Base-by-base conservation (phyloP, 176 grass and related monocot species). In the Neostapfia colusana region DNA sequence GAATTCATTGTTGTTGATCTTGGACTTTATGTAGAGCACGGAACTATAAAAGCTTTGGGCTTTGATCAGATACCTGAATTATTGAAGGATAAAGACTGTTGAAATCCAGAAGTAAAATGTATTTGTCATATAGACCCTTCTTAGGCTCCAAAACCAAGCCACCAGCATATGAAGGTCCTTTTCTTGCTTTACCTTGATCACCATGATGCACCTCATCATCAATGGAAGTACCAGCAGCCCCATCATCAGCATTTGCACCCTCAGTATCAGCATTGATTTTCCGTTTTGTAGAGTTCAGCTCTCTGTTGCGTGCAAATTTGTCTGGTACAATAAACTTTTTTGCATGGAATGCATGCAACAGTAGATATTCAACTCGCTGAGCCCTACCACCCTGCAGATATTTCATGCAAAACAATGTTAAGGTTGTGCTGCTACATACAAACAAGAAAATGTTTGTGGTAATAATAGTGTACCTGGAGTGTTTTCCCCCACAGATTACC, bases 51-150 rank as follows among this genome's bases (percentile, higher is more conserved):
- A 70, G 16, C 16, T 46, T 36, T 66, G 21, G 50, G 31, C 18
- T 34, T 71, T 72, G 13, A 71, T 51, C 70, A 64, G 27, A 55
- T 74, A 95, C 95, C 92, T 95, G 95, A 79, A 99, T 99, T 71
- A 99, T 99, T 44, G 95, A 99, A 85, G 95, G 95, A 75, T 99
- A 99, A 63, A 99, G 91, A 43, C 95, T 99, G 79, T 99, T 99
- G 62, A 99, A 95, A 78, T 99, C 95, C 23, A 99, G 85, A 72
- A 99, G 91, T 45, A 99, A 66, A 79, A 99, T 87, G 55, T 91
- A 94, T 82, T 95, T 99, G 77, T 95, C 95, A 83, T 99, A 99
- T 80, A 99, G 80, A 77, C 95, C 95, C 41, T 87, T 95, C 92
- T 99, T 99, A 63, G 95, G 95, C 75, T 99, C 91, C 85, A 99